These are phyloP conservation scores for Taxillus chinensis DNA, from an alignment of 164 flowering plant genomes.

Conservation along the genomic window DNA sequence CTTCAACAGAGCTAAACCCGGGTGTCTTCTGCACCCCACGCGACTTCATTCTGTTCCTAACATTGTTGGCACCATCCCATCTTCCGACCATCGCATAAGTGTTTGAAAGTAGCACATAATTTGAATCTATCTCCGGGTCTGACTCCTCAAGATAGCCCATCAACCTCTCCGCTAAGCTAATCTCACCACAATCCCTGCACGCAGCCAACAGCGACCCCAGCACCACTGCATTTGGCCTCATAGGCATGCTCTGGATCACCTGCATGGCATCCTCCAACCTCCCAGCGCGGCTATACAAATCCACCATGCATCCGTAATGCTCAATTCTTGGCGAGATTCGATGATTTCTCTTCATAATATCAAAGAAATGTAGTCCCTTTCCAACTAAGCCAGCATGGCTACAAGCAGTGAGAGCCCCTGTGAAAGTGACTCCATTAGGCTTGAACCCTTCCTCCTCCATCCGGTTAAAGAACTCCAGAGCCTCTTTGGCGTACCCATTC, in stretches of 20 bases:
- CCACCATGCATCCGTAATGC: constrained; percentile 54
- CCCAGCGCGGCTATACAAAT: constrained; percentile 54
- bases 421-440: constrained; percentile 54
- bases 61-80: constrained; percentile 49
- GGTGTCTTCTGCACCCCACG: constrained; percentile 44
- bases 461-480: constrained; percentile 31
- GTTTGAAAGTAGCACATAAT: constrained; percentile 50
- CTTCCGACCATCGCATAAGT: constrained; percentile 46
- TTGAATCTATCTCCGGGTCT: constrained; percentile 34
- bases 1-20: constrained; percentile 50
- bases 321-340: constrained; percentile 44
- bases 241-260: constrained; percentile 43
- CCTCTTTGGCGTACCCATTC: constrained; percentile 47
- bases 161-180: constrained; percentile 44
- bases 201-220: constrained; percentile 55
- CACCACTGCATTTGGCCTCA: constrained; percentile 58
- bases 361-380: constrained; percentile 32
- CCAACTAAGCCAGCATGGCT: constrained; percentile 60
- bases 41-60: constrained; percentile 45
- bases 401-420: constrained; percentile 64
- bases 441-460: constrained; percentile 44
- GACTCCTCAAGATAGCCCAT: constrained; percentile 25
- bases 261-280: constrained; percentile 37
- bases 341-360: constrained; percentile 31
- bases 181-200: constrained; percentile 36